Conservation (phyloP, 78 protist genomes). For the Planoprotostelium fungivorum region DNA sequence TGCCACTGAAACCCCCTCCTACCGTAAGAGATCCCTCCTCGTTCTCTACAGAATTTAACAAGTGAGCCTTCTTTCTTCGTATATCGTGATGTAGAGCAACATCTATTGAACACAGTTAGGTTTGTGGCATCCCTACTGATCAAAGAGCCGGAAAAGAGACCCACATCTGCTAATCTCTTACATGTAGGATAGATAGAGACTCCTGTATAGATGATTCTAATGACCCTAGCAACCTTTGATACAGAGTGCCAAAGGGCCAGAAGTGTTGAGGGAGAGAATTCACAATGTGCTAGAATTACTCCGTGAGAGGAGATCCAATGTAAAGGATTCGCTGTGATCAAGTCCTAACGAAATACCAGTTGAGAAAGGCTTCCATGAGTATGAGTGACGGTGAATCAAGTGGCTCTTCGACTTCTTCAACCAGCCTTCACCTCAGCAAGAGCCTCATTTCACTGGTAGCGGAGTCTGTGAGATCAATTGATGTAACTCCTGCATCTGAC, state of each 20-base stretch:
- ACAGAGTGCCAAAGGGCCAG: constrained; percentile 3
- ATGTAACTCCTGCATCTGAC: too few species aligned
- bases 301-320: not conserved
- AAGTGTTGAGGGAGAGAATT: not conserved
- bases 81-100: not conserved
- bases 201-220: not conserved
- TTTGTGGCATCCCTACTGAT: constrained; percentile 37
- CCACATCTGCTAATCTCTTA: constrained; percentile 14
- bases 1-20: constrained; percentile 49
- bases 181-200: too few species aligned
- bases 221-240: constrained; percentile 38
- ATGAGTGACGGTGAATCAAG: too few species aligned
- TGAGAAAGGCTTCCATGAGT: too few species aligned
- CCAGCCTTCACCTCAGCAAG: not conserved
- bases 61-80: not conserved
- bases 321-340: too few species aligned
- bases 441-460: not conserved
- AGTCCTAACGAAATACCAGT: too few species aligned
- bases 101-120: not conserved
- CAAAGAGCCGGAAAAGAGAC: constrained; percentile 33
- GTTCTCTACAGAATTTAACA: constrained; percentile 26
- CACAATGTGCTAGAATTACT: not conserved
- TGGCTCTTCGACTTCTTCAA: not conserved
- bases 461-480: too few species aligned
- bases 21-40: constrained; percentile 34